A percentile compares a stretch with the other conserved stretches of the same genome.
These are phyloP conservation scores for Gymnopilus dilepis DNA, from an alignment of 768 basidiomycete species.

Conservation along the genomic window DNA sequence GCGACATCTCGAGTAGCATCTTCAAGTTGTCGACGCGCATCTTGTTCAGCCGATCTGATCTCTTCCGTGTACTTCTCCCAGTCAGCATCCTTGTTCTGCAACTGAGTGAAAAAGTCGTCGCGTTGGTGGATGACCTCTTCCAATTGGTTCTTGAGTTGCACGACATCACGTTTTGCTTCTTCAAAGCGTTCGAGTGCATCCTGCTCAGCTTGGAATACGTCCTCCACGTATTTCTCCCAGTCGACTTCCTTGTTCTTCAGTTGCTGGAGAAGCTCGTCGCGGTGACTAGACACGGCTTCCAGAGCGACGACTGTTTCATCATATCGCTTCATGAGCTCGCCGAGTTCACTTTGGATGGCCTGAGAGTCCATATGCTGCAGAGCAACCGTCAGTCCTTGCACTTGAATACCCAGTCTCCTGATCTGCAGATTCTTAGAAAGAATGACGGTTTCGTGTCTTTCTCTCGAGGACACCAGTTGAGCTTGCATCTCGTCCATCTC, in stretches of 20 bases:
- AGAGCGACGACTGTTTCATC: constrained; percentile 38
- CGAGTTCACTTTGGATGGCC: constrained; percentile 27
- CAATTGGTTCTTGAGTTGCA: constrained; percentile 48
- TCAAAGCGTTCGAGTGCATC: constrained; percentile 44
- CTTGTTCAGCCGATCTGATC: not conserved
- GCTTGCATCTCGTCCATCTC: constrained; percentile 36
- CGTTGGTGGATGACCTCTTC: constrained; percentile 68
- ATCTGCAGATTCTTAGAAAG: constrained; percentile 35
- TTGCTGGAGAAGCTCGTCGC: constrained; percentile 41
- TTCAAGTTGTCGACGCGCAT: not conserved
- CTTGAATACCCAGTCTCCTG: constrained; percentile 33
- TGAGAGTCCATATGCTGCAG: constrained; percentile 15
- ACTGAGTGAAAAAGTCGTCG: constrained; percentile 33
- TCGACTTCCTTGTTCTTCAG: constrained; percentile 38
- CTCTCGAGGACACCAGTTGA: constrained; percentile 21
- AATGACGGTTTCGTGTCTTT: constrained; percentile 24
- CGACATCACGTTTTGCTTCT: constrained; percentile 48
- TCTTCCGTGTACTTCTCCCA: constrained; percentile 1
- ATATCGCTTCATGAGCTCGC: constrained; percentile 39
- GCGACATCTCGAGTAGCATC: not conserved
- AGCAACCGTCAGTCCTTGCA: constrained; percentile 23
- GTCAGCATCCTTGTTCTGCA: constrained; percentile 3
- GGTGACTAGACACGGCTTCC: constrained; percentile 41
- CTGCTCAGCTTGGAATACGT: constrained; percentile 38
- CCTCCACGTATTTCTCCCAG: constrained; percentile 36